These are phyloP conservation scores for Beverwykella pulmonaria DNA, from an alignment of 495 filamentous ascomycete genomes.

Conservation along the genomic window DNA sequence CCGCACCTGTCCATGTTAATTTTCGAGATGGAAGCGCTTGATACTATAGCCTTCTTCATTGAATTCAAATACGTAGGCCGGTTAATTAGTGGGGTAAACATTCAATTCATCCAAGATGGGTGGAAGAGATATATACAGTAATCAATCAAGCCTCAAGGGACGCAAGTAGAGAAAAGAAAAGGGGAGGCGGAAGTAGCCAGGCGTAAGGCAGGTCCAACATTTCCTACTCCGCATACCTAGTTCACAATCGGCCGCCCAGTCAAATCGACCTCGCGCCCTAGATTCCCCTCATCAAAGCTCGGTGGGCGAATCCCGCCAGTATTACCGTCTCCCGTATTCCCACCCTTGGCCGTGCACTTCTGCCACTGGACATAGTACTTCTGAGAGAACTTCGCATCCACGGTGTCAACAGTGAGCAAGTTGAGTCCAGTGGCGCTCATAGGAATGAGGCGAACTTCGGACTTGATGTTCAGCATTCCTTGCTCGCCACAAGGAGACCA, in stretches of 20 bases:
- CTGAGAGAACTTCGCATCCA: conserved; percentile 31
- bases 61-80: no score
- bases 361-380: conserved; percentile 34
- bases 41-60: no score
- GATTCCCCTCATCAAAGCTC: conserved; percentile 3
- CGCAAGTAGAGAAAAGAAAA: no score
- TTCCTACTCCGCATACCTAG: not conserved
- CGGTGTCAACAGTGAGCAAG: conserved; percentile 32
- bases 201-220: no score
- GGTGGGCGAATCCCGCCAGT: not conserved
- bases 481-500: conserved; percentile 33
- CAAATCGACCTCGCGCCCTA: conserved; percentile 11
- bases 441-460: conserved; percentile 30
- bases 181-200: no score
- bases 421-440: conserved; percentile 24
- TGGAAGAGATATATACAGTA: no score
- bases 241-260: not conserved
- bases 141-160: no score
- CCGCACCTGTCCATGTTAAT: no score
- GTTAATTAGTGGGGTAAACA: no score
- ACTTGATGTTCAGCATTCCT: conserved; percentile 37
- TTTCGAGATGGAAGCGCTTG: no score
- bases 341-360: conserved; percentile 14
- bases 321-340: not conserved
- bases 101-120: no score